Percentiles rank a stretch among this genome's conserved stretches.
These are phyloP conservation scores for Diplocarpon rosae DNA, from an alignment of 2,329 filamentous ascomycete species.

Conservation along the genomic window DNA sequence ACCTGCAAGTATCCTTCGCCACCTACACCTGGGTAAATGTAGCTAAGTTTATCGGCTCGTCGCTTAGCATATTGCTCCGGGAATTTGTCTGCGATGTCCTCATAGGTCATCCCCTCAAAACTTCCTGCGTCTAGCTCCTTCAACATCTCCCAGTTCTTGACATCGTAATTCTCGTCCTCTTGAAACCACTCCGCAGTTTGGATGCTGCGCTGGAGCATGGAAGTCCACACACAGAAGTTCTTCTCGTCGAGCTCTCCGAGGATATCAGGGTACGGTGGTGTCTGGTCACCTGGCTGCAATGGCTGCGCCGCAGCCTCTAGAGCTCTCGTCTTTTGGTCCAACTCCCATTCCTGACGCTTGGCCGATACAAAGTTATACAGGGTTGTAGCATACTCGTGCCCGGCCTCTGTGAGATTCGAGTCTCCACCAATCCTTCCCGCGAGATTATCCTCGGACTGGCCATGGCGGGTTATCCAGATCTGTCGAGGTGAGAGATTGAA, in stretches of 20 bases:
- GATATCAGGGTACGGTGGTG: constrained; percentile 86
- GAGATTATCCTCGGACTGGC: constrained; percentile 81
- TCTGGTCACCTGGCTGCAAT: constrained; percentile 82
- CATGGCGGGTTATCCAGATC: constrained; percentile 96
- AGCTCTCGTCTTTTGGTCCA: constrained; percentile 69
- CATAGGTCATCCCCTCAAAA: constrained; percentile 92
- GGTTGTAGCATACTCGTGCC: constrained; percentile 65
- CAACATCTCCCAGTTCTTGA: constrained; percentile 96
- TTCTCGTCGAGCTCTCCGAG: constrained; percentile 61
- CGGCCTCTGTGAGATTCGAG: constrained; percentile 71
- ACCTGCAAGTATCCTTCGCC: constrained; percentile 96
- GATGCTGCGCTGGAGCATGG: constrained; percentile 84
- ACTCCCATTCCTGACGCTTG: constrained; percentile 71
- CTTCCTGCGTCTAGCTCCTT: constrained; percentile 90
- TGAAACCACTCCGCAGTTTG: constrained; percentile 86
- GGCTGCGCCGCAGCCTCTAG: constrained; percentile 61
- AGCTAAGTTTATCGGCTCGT: constrained; percentile 78
- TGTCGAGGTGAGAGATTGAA: constrained; percentile 93
- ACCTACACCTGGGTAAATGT: constrained; percentile 91
- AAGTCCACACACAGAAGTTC: constrained; percentile 97
- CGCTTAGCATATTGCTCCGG: constrained; percentile 75
- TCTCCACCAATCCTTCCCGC: constrained; percentile 85
- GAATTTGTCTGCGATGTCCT: constrained; percentile 70
- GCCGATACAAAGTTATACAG: constrained; percentile 75
- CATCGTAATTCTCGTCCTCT: constrained; percentile 82